Evolutionary conservation across 371 early-diverging fungal species (phyloP).

Genomic region (Apophysomyces trapeziformis): DNA sequence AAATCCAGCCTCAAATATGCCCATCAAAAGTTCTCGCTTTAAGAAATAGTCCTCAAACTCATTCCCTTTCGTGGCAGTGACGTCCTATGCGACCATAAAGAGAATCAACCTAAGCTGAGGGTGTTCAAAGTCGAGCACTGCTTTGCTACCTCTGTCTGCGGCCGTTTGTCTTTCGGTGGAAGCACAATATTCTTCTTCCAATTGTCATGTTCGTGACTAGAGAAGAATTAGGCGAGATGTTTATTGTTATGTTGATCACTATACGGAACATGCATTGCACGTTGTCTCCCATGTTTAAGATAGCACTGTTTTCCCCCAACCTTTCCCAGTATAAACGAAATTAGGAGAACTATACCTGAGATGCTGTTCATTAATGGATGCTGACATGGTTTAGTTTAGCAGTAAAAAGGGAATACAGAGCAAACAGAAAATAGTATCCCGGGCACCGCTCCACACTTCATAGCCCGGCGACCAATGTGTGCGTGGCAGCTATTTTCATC

Average conservation of each 20-base stretch:
- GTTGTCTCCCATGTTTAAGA: not conserved
- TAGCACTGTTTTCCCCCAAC: not conserved
- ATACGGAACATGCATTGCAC: too few species aligned
- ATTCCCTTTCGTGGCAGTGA: constrained; percentile 95
- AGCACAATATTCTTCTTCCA: constrained; percentile 79
- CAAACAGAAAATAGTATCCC: too few species aligned
- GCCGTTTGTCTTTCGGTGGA: constrained; percentile 84
- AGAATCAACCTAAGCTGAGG: not conserved
- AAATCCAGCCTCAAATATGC: constrained; percentile 98
- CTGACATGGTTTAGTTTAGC: constrained; percentile 5
- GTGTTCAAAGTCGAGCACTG: not conserved
- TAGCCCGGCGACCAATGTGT: too few species aligned
- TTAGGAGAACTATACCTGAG: not conserved
- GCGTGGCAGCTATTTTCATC: too few species aligned
- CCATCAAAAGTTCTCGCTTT: constrained; percentile 96
- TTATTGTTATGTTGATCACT: too few species aligned
- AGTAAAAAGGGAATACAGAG: not conserved
- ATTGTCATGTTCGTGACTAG: constrained; percentile 64
- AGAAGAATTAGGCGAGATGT: not conserved
- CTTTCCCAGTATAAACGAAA: not conserved
- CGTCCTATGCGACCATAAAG: constrained; percentile 63
- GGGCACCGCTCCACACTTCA: too few species aligned
- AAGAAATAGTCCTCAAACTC: constrained; percentile 98
- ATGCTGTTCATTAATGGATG: constrained; percentile 3
- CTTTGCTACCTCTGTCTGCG: constrained; percentile 79